These are phyloP conservation scores for Pythium graminicola DNA, from an alignment of 352 stramenopile species.

Conservation along the genomic window DNA sequence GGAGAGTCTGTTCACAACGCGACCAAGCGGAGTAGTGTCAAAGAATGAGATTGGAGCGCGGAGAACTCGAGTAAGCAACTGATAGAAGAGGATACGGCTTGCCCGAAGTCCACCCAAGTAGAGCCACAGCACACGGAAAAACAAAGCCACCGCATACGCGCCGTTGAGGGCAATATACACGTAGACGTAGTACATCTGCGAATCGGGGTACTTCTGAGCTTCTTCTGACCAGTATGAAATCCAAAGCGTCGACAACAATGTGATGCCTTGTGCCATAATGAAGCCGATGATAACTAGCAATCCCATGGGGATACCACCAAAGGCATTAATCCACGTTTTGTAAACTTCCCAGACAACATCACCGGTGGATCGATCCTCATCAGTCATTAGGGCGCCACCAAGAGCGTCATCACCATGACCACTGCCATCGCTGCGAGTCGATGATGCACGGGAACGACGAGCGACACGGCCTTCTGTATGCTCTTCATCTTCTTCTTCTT, in stretches of 20 bases:
- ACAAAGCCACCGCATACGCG: slow-evolving; percentile 48
- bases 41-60: slow-evolving; percentile 71
- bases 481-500: slow-evolving; percentile 16
- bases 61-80: slow-evolving; percentile 56
- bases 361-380: slow-evolving; percentile 68
- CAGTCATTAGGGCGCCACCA: slow-evolving; percentile 46
- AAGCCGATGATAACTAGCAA: slow-evolving; percentile 50
- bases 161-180: slow-evolving; percentile 78
- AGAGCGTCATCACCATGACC: slow-evolving; percentile 16
- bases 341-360: slow-evolving; percentile 68
- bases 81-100: slow-evolving; percentile 49
- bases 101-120: slow-evolving; percentile 59
- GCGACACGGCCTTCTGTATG: slow-evolving; percentile 22
- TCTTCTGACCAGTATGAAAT: slow-evolving; percentile 93
- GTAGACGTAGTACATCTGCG: slow-evolving; percentile 74
- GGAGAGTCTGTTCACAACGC: slow-evolving; percentile 72
- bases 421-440: slow-evolving; percentile 47
- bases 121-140: slow-evolving; percentile 48
- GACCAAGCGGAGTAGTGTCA: slow-evolving; percentile 71
- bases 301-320: slow-evolving; percentile 44
- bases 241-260: slow-evolving; percentile 73
- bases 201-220: slow-evolving; percentile 37
- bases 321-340: slow-evolving; percentile 54
- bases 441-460: slow-evolving; percentile 43
- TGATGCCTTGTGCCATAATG: slow-evolving; percentile 42